Base-by-base conservation (phyloP, 2,329 filamentous ascomycete species). In the Beauveria scarabaeidicola region DNA sequence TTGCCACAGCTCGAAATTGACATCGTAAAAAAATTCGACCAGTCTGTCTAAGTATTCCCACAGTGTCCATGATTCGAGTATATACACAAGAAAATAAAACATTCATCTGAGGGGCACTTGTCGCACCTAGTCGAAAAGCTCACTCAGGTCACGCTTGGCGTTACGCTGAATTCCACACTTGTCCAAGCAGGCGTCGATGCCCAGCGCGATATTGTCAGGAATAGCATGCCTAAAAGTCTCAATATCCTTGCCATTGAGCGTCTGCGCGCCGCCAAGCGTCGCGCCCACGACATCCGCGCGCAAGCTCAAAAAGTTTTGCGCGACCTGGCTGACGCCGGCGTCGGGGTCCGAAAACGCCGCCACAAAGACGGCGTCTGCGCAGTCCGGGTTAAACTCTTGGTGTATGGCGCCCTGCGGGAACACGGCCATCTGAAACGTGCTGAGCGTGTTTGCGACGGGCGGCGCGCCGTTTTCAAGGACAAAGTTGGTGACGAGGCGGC, bases 351-450 rank as follows among this genome's bases (percentile, higher is more conserved):
- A 74, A 66, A 81, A 81, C 4, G 71, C 73, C 6, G 78, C 78
- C 6, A 81, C 74, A 64, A 81, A 81, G 7, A 77, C 72, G 21
- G 78, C 72, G 19, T 74, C 70, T 44, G 73, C 70, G 65, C 80
- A 81, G 60, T 77, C 73, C 2, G 78, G 78, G 67, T 82, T 82
- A 67, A 77, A 80, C 62, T 81, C 76, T 2, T 75, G 74, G 64
- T 82, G 79, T 10, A 80, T 70, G 3, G 75, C 73, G 5, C 79
- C 80, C 63, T 78, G 73, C 2, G 78, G 78, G 66, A 81, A 80
- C 10, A 79, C 73, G 13, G 74, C 70, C 73, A 79, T 78, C 62
- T 78, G 73, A 61, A 70, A 75, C 4, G 67, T 68, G 3, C 67
- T 65, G 56, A 79, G 66, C 41, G 69, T 72, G 63, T 74, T 75